Conservation (phyloP, 1,139 yeast genomes). For the Geotrichum phurueaensis region DNA sequence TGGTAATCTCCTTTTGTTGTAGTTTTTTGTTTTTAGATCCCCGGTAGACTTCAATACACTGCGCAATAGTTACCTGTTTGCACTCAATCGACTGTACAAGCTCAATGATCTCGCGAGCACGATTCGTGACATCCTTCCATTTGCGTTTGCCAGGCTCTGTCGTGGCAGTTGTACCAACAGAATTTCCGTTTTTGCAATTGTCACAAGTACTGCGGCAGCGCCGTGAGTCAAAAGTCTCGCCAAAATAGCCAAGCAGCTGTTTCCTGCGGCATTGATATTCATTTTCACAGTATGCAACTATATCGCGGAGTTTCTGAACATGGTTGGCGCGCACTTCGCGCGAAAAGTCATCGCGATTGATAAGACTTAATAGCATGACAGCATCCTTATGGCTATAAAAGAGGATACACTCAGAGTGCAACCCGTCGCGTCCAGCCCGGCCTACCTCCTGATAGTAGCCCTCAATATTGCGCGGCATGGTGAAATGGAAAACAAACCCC, state of each 20-base stretch:
- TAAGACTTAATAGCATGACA: constrained; percentile 45
- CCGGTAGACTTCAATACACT: constrained; percentile 76
- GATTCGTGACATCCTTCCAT: constrained; percentile 62
- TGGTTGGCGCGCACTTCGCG: constrained; percentile 69
- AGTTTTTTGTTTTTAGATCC: constrained; percentile 67
- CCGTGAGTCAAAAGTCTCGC: constrained; percentile 66
- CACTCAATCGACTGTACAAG: constrained; percentile 53
- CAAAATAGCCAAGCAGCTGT: constrained; percentile 83
- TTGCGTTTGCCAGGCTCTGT: constrained; percentile 32
- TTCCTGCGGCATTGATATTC: constrained; percentile 82
- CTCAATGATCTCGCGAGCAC: constrained; percentile 54
- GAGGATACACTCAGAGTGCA: constrained; percentile 71
- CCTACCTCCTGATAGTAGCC: constrained; percentile 98
- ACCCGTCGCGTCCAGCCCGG: constrained; percentile 97
- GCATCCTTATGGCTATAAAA: constrained; percentile 77
- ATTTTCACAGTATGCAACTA: constrained; percentile 88
- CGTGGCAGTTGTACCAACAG: constrained; percentile 30
- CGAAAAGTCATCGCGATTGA: constrained; percentile 65
- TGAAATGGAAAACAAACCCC: constrained; percentile 79
- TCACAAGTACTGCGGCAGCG: constrained; percentile 76
- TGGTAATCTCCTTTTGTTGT: constrained; percentile 56
- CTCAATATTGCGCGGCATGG: constrained; percentile 85
- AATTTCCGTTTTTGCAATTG: constrained; percentile 56
- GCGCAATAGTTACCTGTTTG: constrained; percentile 65
- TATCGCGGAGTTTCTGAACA: constrained; percentile 69